Evolutionary conservation across 371 early-diverging fungal species (phyloP), one percentile per base, ranked within the genome.

Genomic region (Syncephalastrum racemosum): DNA sequence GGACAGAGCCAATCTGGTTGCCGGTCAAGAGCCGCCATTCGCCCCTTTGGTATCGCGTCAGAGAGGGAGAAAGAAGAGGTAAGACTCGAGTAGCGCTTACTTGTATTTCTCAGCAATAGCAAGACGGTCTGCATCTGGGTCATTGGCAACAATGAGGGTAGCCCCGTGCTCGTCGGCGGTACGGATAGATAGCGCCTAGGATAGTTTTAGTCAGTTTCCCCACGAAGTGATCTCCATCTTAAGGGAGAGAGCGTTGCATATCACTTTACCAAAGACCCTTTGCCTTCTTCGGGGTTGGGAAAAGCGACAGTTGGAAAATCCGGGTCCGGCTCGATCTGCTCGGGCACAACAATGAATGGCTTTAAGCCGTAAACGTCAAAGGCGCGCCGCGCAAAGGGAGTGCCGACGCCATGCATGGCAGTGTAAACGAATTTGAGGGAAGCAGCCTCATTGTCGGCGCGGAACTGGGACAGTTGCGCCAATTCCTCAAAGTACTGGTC

Each of bases 41-140:
- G 31, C 88, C 90, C 45, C 74, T 75, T 45, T 22, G 12, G 16
- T 42, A 22, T 25, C 22, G 13, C 18, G 36, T 31, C 10, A 31
- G n/a, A 27, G 24, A 53, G 19, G 14, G 42, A 1, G 19, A 23
- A 42, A 14, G 27, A 25, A 16, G 13, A 55, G 1, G 1, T 0
- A 46, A 31, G 7, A 14, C 10, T 8, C n/a, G 8, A 1, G 25
- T 54, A 12, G 19, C 50, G 23, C 58, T 44, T 71, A 73, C 77
- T 78, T 52, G 59, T 81, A 83, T 66, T 82, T 81, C 74, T 97
- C 95, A 41, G 95, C 94, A 39, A 89, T 87, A 2, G 96, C 93
- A 44, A 97, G 83, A 24, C 98, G 85, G 70, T 97, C 98, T n/a
- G 95, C 98, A 75, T 97, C 98, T 2, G 98, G 98, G 65, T 97